Percentiles rank a stretch among this genome's conserved stretches.
Conservation (phyloP, 495 filamentous ascomycete species). For the Oidiodendron maius region DNA sequence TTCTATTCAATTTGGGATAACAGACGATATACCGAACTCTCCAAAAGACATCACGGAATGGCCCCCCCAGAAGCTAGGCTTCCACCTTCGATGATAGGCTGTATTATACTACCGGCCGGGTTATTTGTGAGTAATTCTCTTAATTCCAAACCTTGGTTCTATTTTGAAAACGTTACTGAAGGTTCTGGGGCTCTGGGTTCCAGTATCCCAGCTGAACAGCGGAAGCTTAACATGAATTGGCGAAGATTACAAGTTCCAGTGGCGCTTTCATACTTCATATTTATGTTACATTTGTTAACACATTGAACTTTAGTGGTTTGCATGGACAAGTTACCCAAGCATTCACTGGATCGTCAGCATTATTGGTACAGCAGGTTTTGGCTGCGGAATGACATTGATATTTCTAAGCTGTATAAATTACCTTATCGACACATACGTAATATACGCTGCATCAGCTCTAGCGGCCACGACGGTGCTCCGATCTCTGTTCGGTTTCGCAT, state of each 20-base stretch:
- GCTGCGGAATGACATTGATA: slow-evolving; percentile 65
- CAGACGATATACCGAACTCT: slow-evolving; percentile 33
- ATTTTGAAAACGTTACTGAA: too few relatives aligned
- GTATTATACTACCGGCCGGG: slow-evolving; percentile 61
- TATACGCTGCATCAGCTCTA: slow-evolving; percentile 75
- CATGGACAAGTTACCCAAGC: slow-evolving; percentile 60
- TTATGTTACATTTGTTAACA: too few relatives aligned
- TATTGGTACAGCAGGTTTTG: slow-evolving; percentile 61
- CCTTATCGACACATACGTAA: slow-evolving; percentile 53
- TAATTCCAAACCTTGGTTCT: too few relatives aligned
- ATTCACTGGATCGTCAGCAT: slow-evolving; percentile 68
- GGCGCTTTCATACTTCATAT: too few relatives aligned
- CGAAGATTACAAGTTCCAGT: too few relatives aligned
- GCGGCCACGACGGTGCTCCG: slow-evolving; percentile 57
- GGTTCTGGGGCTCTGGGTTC: too few relatives aligned
- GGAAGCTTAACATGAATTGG: too few relatives aligned
- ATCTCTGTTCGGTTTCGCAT: slow-evolving; percentile 52
- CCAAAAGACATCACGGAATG: slow-evolving; percentile 21
- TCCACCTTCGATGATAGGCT: slow-evolving; percentile 62
- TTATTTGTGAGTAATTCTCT: slow-evolving; percentile 65
- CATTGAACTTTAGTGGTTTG: slow-evolving; percentile 24
- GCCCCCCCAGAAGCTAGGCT: slow-evolving; percentile 72
- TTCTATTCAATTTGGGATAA: slow-evolving; percentile 64
- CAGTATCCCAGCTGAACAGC: too few relatives aligned
- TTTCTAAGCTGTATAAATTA: slow-evolving; percentile 54